Evolutionary conservation across 768 basidiomycete species (phyloP), one percentile per base, ranked within the genome.

Genomic region (Leccinum longicurvipes): DNA sequence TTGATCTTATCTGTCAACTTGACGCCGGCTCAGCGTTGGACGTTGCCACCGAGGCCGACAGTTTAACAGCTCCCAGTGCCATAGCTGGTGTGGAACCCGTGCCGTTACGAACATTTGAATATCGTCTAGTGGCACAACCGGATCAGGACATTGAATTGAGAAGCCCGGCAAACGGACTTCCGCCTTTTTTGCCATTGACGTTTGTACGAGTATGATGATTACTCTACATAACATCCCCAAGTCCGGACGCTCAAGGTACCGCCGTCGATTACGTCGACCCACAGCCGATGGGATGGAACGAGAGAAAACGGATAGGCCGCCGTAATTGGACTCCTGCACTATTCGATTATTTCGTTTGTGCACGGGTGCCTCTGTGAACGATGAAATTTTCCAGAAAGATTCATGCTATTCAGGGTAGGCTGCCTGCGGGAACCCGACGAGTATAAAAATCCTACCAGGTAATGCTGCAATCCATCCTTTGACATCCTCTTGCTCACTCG

Each of bases 231-330:
- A 14, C 39, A 6, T 23, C 23, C 29, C 24, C 29, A 32, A 6
- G 17, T 15, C 12, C 46, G 19, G 46, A n/a, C 45, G n/a, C 28
- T 2, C 25, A 6, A 25, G n/a, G 24, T 36, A 39, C n/a, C n/a
- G 31, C 50, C 39, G 34, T 45, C 46, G 39, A 56, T 63, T 63
- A 63, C 54, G 54, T 52, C 41, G 49, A 25, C 41, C 9, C 17
- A 32, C 51, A 63, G 52, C 52, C 53, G 50, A 51, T 46, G 47
- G 23, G 49, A 47, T 55, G 15, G n/a, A 55, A 51, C 49, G 8
- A 11, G n/a, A 25, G 39, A 51, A 28, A 21, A 27, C 11, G 47
- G 47, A 21, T 17, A 14, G 32, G 29, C 50, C 24, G 29, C 60
- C 55, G 44, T 54, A 34, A 28, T 50, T 28, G 39, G 29, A 45